These are phyloP conservation scores for Leucocoprinus sp. DNA, from an alignment of 768 basidiomycete species.

Conservation along the genomic window DNA sequence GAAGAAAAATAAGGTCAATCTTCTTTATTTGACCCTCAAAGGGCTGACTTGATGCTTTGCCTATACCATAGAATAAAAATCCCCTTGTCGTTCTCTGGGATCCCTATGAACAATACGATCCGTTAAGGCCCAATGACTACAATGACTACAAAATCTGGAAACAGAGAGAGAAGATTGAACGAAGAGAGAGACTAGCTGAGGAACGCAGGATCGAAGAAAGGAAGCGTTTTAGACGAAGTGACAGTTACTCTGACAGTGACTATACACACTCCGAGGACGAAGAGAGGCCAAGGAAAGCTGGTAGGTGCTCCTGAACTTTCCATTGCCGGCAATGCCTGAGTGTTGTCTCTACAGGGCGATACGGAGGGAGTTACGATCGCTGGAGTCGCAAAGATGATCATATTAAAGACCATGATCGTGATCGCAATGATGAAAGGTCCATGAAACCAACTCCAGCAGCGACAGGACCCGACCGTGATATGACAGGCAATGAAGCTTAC, in stretches of 20 bases:
- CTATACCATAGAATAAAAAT: slow-evolving; percentile 47
- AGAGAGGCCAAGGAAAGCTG: slow-evolving; percentile 58
- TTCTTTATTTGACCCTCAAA: background rate
- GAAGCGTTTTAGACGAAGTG: slow-evolving; percentile 48
- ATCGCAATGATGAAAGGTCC: slow-evolving; percentile 14
- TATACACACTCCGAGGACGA: slow-evolving; percentile 59
- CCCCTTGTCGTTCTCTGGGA: slow-evolving; percentile 58
- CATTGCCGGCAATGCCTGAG: slow-evolving; percentile 1
- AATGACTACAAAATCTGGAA: slow-evolving; percentile 82
- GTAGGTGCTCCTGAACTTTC: slow-evolving; percentile 27
- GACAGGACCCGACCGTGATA: slow-evolving; percentile 28
- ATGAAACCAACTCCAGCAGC: slow-evolving; percentile 18
- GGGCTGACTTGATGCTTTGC: background rate
- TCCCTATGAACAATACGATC: slow-evolving; percentile 73
- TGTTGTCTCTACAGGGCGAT: slow-evolving; percentile 31
- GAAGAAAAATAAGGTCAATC: slow-evolving; percentile 55
- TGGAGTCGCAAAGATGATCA: slow-evolving; percentile 44
- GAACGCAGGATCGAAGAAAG: slow-evolving; percentile 48
- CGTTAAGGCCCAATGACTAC: slow-evolving; percentile 80
- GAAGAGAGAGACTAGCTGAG: slow-evolving; percentile 58
- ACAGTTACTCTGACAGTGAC: slow-evolving; percentile 61
- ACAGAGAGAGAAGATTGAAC: slow-evolving; percentile 65
- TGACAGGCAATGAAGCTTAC: slow-evolving; percentile 77
- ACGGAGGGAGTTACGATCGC: slow-evolving; percentile 40
- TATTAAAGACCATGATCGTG: slow-evolving; percentile 22